Evolutionary conservation across 805 yeast species (phyloP).

Genomic region (Nakazawaea laoshanensis): DNA sequence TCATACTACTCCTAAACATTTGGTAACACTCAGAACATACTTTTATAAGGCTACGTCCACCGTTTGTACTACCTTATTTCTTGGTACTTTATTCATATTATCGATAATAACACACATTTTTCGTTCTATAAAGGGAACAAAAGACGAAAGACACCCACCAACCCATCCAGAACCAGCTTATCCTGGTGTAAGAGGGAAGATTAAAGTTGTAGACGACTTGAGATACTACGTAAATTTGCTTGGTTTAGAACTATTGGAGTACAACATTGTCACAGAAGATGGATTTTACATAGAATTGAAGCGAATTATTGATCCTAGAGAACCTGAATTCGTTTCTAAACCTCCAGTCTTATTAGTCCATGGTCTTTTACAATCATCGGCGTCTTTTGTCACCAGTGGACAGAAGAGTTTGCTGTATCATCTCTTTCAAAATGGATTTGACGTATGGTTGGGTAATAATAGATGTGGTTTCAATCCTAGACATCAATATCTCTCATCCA

Average conservation of each 20-base stretch:
- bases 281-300: conserved; percentile 68
- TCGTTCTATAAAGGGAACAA: background rate
- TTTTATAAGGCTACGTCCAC: conserved; percentile 6
- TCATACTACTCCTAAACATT: conserved; percentile 6
- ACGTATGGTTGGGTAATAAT: conserved; percentile 89
- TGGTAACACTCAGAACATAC: conserved; percentile 2
- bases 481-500: conserved; percentile 39
- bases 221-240: conserved; percentile 59
- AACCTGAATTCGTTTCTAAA: conserved; percentile 19
- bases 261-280: conserved; percentile 63
- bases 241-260: conserved; percentile 51
- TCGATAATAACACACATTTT: conserved; percentile 2
- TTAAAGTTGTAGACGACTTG: conserved; percentile 35
- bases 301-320: conserved; percentile 46
- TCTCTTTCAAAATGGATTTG: conserved; percentile 50
- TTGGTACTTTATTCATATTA: conserved; percentile 2
- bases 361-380: conserved; percentile 83
- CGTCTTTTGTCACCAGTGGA: conserved; percentile 81
- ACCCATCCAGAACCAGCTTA: conserved; percentile 2
- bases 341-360: conserved; percentile 72
- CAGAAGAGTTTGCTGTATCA: conserved; percentile 64
- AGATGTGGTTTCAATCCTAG: conserved; percentile 76
- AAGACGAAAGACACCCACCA: background rate
- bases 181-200: conserved; percentile 1
- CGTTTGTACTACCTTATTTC: conserved; percentile 6